phyloP scores from a whole-genome alignment of 73 alveolate genomes.

The Paraurostyla sp. region DNA sequence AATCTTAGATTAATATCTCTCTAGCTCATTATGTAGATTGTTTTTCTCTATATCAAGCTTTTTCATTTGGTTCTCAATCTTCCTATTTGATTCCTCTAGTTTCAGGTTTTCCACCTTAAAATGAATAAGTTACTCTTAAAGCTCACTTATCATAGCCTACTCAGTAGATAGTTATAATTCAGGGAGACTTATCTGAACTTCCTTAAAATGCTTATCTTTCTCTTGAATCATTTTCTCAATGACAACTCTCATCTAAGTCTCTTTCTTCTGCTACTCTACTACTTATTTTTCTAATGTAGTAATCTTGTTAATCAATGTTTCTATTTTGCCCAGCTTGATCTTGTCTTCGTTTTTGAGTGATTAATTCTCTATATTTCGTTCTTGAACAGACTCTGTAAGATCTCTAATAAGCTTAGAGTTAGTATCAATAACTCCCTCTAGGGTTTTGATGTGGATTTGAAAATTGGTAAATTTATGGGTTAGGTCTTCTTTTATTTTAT shows the following conservation, averaged over 20 bases:
- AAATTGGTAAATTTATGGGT: neutral
- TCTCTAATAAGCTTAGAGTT: conserved; percentile 46
- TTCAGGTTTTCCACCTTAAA: conserved; percentile 5
- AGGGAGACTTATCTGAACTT: neutral
- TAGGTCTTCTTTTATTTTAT: conserved; percentile 33
- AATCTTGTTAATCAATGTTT: neutral
- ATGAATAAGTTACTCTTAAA: neutral
- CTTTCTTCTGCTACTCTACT: conserved; percentile 20
- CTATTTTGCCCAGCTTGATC: conserved; percentile 25
- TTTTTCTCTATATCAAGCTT: neutral
- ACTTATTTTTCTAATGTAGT: conserved; percentile 23
- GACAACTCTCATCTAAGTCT: conserved; percentile 14
- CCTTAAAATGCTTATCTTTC: neutral
- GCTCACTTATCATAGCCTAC: conserved; percentile 8
- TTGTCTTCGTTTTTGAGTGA: conserved; percentile 33
- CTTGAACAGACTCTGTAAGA: conserved; percentile 29
- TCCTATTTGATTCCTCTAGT: conserved; percentile 17
- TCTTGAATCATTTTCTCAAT: conserved; percentile 22
- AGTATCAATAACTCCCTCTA: conserved; percentile 52
- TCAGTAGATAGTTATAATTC: conserved; percentile 7
- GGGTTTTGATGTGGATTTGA: conserved; percentile 18
- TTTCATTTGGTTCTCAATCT: neutral
- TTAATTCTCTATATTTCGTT: neutral
- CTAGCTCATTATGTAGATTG: neutral
- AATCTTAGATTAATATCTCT: neutral